Evolutionary conservation across 73 alveolate species (phyloP).

Genomic region (Paramecium biaurelia): DNA sequence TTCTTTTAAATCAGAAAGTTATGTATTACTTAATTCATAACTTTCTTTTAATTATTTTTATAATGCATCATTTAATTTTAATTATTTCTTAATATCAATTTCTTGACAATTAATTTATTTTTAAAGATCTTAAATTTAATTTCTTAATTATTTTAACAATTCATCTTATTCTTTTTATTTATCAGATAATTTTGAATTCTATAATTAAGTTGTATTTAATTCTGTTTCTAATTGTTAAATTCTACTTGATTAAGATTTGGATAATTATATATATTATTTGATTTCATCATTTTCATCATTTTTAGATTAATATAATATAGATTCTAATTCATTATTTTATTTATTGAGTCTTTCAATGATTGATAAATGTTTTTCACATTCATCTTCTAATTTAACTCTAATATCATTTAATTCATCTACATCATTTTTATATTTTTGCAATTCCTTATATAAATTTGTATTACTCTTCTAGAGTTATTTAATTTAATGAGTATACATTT

Average conservation of each 20-base stretch:
- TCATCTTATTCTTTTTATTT: background rate
- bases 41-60: background rate
- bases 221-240: background rate
- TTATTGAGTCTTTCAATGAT: background rate
- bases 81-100: background rate
- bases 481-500: slow-evolving; percentile 7
- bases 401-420: background rate
- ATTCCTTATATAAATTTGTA: background rate
- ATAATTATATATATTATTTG: background rate
- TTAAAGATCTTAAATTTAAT: background rate
- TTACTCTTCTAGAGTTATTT: background rate
- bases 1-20: background rate
- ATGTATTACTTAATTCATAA: background rate
- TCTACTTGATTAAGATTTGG: background rate
- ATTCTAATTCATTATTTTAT: slow-evolving; percentile 8
- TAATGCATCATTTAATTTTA: background rate
- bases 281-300: background rate
- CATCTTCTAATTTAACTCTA: background rate
- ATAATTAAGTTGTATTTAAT: background rate
- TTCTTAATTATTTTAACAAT: background rate
- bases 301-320: background rate
- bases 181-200: background rate
- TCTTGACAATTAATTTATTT: background rate
- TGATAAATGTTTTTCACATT: background rate
- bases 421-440: background rate